Base-by-base conservation (phyloP, 495 filamentous ascomycete species). In the Endocarpon pusillum region DNA sequence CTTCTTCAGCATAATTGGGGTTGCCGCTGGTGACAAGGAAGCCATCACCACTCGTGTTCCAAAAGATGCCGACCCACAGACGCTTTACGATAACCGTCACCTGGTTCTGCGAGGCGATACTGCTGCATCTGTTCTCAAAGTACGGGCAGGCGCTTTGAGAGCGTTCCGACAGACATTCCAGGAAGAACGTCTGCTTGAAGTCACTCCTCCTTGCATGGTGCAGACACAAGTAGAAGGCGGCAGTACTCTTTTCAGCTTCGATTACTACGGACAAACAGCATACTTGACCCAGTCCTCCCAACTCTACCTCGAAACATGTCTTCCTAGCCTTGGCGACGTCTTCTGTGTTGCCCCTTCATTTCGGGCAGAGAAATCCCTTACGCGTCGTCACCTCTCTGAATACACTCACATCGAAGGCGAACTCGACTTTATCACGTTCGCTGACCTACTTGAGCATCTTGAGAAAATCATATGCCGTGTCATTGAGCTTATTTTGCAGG, bases 261-360 rank as follows among this genome's bases (percentile, higher is more conserved):
- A 82, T 52, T 99, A 96, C 67, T 99, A 96, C 58, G 81, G 76
- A 44, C 79, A 94, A 55, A 75, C 75, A 49, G 81, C 91, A 39
- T 99, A 82, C 54, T 69, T 99, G 36, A 99, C 89, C 10, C 89
- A 99, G 57, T 94, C 87, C 0, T 93, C 84, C 6, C 89, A 99
- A 60, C 71, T 99, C 17, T 99, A 99, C 55, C 81, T 99, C 37
- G 89, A 99, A 61, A 96, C 91, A 19, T 85, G 79, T 38, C 62
- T 99, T 10, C 83, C 84, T 11, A 82, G 78, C 16, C 62, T 94
- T 38, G 89, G 89, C 37, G 79, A 94, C 46, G 85, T 94, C 39
- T 99, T 83, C 69, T 94, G 87, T 54, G 82, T 99, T 40, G 87
- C 92, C 60, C 89, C 92, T 45, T 96, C 89, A 8, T 99, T 96